These are phyloP conservation scores for Tuber magnatum DNA, from an alignment of 495 filamentous ascomycete genomes.

Conservation along the genomic window DNA sequence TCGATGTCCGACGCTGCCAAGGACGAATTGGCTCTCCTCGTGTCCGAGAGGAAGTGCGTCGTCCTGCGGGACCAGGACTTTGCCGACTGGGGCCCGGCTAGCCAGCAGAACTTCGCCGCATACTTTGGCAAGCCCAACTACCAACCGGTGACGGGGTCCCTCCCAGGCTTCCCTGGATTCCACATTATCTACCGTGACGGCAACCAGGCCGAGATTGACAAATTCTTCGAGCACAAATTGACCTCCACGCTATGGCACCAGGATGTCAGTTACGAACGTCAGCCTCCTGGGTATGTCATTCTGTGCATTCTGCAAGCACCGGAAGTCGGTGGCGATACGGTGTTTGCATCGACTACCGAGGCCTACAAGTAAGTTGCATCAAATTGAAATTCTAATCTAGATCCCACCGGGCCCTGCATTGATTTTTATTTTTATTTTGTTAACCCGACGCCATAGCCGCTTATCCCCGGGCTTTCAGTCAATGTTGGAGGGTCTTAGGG, in stretches of 20 bases:
- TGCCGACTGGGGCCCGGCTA: constrained; percentile 46
- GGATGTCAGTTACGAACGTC: constrained; percentile 56
- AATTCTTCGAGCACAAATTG: constrained; percentile 51
- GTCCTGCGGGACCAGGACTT: constrained; percentile 47
- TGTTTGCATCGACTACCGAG: constrained; percentile 40
- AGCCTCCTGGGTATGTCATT: constrained; percentile 55
- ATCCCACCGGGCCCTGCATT: background rate
- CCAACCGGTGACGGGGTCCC: constrained; percentile 52
- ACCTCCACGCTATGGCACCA: constrained; percentile 56
- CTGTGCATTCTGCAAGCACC: constrained; percentile 53
- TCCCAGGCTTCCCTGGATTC: constrained; percentile 52
- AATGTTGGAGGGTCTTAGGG: constrained; percentile 39
- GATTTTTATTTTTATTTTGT: background rate
- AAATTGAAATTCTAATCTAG: background rate
- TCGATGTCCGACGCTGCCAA: constrained; percentile 42
- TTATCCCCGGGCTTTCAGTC: constrained; percentile 41
- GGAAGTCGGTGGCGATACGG: constrained; percentile 46
- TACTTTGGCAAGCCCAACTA: constrained; percentile 57
- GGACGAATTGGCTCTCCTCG: constrained; percentile 45
- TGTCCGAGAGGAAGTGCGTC: constrained; percentile 45
- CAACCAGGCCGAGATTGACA: constrained; percentile 51
- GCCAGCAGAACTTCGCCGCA: constrained; percentile 49
- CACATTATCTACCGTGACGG: constrained; percentile 58
- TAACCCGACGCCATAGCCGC: constrained; percentile 19
- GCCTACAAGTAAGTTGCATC: constrained; percentile 40